A percentile compares a stretch with the other conserved stretches of the same genome.
Evolutionary conservation across 305 asterid species (phyloP).

Genomic region (Coffea humblotiana): DNA sequence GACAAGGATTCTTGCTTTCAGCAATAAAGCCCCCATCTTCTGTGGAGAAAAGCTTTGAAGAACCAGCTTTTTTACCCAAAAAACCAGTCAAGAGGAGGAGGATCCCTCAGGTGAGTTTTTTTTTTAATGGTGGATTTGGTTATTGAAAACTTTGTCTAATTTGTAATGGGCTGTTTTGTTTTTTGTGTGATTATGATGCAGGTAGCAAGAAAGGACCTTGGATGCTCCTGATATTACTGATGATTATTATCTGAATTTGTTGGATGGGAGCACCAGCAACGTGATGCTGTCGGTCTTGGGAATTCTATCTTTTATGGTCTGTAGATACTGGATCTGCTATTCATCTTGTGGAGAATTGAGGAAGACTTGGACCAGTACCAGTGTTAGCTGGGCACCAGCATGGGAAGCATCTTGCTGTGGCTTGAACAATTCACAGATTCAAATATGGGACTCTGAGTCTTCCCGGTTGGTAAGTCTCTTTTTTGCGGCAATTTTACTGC

Average conservation of each 20-base stretch:
- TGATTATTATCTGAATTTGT: conserved; percentile 48
- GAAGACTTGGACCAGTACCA: conserved; percentile 49
- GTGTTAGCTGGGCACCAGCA: conserved; percentile 52
- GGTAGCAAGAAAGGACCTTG: conserved; percentile 42
- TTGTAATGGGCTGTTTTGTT: not conserved
- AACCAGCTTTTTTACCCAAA: conserved; percentile 19
- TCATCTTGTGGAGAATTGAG: conserved; percentile 28
- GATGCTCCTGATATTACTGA: conserved; percentile 55
- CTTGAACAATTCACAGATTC: conserved; percentile 46
- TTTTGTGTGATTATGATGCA: conserved; percentile 20
- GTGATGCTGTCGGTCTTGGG: conserved; percentile 45
- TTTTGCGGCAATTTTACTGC: not conserved
- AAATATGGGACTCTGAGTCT: conserved; percentile 37
- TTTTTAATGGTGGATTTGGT: not conserved
- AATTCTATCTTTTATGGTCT: conserved; percentile 46
- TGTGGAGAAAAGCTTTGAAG: conserved; percentile 4
- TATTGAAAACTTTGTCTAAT: not conserved
- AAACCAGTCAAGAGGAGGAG: conserved; percentile 26
- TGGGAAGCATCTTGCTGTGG: conserved; percentile 51
- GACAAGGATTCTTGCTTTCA: conserved; percentile 52
- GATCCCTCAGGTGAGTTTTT: conserved; percentile 36
- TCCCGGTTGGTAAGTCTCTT: conserved; percentile 24
- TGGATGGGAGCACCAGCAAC: conserved; percentile 52
- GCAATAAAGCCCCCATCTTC: conserved; percentile 41
- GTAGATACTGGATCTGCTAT: conserved; percentile 36